A percentile compares a stretch with the other conserved stretches of the same genome.
phyloP scores from a whole-genome alignment of 768 basidiomycete species.

The Amanita brunnescens region DNA sequence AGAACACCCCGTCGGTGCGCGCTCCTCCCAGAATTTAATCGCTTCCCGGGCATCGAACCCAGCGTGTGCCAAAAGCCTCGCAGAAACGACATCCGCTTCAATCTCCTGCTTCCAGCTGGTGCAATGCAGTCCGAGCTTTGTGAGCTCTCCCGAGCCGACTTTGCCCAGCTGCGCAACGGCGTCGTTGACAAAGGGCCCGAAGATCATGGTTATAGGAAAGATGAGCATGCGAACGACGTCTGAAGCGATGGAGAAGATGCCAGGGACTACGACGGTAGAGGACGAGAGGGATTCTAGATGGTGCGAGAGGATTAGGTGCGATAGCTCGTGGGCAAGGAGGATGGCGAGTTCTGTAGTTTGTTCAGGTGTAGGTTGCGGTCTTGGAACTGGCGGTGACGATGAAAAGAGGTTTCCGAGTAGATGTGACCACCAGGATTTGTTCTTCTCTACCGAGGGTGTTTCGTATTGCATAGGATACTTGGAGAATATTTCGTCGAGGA shows the following conservation, averaged over 20 bases:
- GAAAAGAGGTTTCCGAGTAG: constrained; percentile 40
- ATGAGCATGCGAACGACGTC: constrained; percentile 72
- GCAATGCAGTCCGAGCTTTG: constrained; percentile 64
- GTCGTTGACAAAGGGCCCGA: constrained; percentile 95
- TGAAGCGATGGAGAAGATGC: constrained; percentile 63
- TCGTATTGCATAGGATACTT: constrained; percentile 24
- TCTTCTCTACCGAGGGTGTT: constrained; percentile 15
- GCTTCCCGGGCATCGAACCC: constrained; percentile 85
- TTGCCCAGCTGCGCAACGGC: constrained; percentile 78
- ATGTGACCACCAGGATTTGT: constrained; percentile 34
- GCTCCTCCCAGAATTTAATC: constrained; percentile 74
- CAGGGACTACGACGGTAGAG: constrained; percentile 73
- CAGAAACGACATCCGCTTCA: constrained; percentile 87
- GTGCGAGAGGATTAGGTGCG: constrained; percentile 85
- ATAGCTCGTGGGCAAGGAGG: constrained; percentile 87
- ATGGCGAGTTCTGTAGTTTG: constrained; percentile 88
- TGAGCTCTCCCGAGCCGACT: constrained; percentile 67
- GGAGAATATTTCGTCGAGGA: constrained; percentile 78
- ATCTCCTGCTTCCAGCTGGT: constrained; percentile 79
- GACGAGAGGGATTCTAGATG: constrained; percentile 90
- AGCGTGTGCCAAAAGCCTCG: constrained; percentile 83
- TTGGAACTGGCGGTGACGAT: constrained; percentile 20
- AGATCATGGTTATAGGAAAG: constrained; percentile 84
- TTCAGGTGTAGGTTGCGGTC: constrained; percentile 58
- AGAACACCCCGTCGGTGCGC: constrained; percentile 39